Conservation (phyloP, 352 stramenopile genomes). For the Phytophthora macrochlamydospora region DNA sequence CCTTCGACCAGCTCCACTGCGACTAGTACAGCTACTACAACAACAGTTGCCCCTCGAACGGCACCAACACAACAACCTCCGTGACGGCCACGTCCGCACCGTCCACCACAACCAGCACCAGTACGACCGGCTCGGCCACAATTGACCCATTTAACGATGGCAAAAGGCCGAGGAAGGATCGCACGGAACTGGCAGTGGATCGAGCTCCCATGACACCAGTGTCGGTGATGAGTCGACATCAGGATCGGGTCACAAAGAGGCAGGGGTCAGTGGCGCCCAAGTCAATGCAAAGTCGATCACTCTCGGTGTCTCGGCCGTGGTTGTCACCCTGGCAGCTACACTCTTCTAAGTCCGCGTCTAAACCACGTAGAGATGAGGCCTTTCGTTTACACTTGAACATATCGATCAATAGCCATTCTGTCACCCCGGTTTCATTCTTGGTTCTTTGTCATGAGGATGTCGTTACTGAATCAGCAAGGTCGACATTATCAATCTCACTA, state of each 20-base stretch:
- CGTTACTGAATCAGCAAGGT: too few species aligned
- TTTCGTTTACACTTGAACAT: conserved; percentile 26
- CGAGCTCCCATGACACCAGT: conserved; percentile 5
- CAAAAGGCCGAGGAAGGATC: conserved; percentile 3
- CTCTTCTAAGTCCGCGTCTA: conserved; percentile 26
- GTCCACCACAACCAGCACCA: neutral
- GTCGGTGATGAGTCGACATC: conserved; percentile 21
- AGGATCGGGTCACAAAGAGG: neutral
- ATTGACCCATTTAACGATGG: conserved; percentile 1
- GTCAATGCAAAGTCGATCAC: conserved; percentile 28
- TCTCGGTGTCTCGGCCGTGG: conserved; percentile 15
- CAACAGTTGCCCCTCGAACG: too few species aligned
- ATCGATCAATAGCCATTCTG: conserved; percentile 23
- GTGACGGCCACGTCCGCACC: neutral
- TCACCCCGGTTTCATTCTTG: conserved; percentile 18
- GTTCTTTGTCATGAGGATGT: too few species aligned
- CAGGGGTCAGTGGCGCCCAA: conserved; percentile 10
- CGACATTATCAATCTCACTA: too few species aligned
- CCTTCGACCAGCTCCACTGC: neutral
- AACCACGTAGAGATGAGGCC: conserved; percentile 10
- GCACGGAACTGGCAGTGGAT: conserved; percentile 6
- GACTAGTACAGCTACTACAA: neutral
- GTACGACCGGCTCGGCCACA: neutral
- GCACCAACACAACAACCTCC: conserved; percentile 1
- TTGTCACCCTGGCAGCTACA: conserved; percentile 14